Conservation (phyloP, 1,139 yeast species). For the Yamadazyma jaroonii region DNA sequence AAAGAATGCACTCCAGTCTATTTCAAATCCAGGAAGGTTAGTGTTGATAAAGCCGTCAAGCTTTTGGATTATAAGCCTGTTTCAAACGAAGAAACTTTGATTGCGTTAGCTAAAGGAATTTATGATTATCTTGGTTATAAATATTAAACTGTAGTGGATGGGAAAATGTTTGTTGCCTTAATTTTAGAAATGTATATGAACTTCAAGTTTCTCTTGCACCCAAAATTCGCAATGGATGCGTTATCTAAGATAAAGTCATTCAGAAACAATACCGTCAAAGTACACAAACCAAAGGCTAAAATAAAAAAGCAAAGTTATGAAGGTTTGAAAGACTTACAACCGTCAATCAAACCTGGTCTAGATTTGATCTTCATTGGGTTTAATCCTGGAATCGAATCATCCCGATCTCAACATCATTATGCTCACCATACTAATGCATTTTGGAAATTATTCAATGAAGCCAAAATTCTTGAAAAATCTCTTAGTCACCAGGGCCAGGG, state of each 20-base stretch:
- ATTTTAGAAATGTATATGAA: too few relatives aligned
- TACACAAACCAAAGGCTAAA: slow-evolving; percentile 4
- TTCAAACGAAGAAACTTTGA: neutral
- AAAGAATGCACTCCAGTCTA: neutral
- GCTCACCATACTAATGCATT: slow-evolving; percentile 71
- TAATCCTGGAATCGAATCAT: slow-evolving; percentile 71
- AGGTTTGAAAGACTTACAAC: slow-evolving; percentile 29
- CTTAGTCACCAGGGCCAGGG: slow-evolving; percentile 4
- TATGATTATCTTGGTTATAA: neutral
- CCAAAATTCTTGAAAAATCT: slow-evolving; percentile 26
- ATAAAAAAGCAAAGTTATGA: neutral
- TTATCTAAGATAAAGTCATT: slow-evolving; percentile 6
- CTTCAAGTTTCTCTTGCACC: too few relatives aligned
- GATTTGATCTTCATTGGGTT: slow-evolving; percentile 64
- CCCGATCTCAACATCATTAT: slow-evolving; percentile 64
- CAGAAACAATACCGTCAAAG: slow-evolving; percentile 3
- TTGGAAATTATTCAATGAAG: slow-evolving; percentile 63
- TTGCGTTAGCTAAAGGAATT: neutral
- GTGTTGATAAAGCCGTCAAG: neutral
- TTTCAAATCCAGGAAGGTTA: neutral
- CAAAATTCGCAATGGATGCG: slow-evolving; percentile 5
- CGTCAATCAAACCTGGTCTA: slow-evolving; percentile 28
- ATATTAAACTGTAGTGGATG: neutral
- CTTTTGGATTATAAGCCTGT: neutral
- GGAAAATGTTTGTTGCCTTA: too few relatives aligned